Evolutionary conservation across 2,329 filamentous ascomycete genomes (phyloP), one percentile per base, ranked within the genome.

Genomic region (Paraphoma chrysanthemicola): DNA sequence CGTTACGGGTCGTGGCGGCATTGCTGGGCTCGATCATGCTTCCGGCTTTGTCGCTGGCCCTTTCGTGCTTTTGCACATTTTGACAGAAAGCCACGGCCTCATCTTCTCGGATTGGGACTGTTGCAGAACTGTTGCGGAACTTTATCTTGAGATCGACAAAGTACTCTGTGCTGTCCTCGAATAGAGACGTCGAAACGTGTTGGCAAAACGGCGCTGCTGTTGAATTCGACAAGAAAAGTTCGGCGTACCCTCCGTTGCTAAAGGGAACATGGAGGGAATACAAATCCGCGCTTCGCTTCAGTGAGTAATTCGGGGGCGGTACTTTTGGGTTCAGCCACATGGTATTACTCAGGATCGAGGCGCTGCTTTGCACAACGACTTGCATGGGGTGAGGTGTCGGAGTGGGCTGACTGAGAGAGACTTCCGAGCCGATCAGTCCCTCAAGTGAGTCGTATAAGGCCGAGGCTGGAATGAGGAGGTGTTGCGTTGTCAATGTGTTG

Each of bases 241-340:
- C 53, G 3, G 57, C 39, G 17, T 57, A 57, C 11, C 54, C 57
- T 47, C 49, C 48, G 18, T 44, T 12, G 11, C 14, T 43, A 5
- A 60, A 44, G 1, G 16, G 17, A 2, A 54, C n/a, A n/a, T 30
- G 53, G 2, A 57, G 41, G 11, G 48, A 36, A 14, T 53, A 57
- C 14, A 60, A 48, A 14, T 49, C 43, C 1, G 11, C 33, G 23
- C 2, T 48, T 11, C 43, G 44, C 2, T n/a, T 48, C 23, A 23
- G 23, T 23, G 5, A 2, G 5, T 23, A 23, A 23, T 23, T 23
- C 23, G 23, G 23, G 5, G 23, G 23, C 23, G 23, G 23, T 23
- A 23, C 23, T 23, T 23, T 23, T 23, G 23, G 14, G 11, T 6
- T 36, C 9, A 14, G 33, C 33, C 33, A 36, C 33, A 36, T 14